A percentile compares a stretch with the other conserved stretches of the same genome.
Conservation (phyloP, 192 early-diverging fungal genomes). For the Coemansia pectinata region DNA sequence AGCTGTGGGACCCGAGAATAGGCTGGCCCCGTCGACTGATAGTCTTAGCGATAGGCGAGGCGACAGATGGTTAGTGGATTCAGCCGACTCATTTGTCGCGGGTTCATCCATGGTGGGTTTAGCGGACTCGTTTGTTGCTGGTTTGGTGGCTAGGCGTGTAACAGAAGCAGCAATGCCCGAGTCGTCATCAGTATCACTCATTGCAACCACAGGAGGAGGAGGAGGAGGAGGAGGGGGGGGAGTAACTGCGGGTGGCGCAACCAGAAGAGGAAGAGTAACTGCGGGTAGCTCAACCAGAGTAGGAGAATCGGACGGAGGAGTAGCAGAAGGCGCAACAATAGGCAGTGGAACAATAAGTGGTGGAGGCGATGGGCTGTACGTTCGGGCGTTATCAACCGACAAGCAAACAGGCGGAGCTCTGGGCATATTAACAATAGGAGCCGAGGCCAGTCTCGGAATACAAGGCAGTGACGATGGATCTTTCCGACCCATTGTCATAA, state of each 20-base stretch:
- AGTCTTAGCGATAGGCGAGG: conserved; percentile 39
- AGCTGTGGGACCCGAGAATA: conserved; percentile 9
- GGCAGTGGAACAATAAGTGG: neutral
- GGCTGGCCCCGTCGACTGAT: conserved; percentile 29
- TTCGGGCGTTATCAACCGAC: neutral
- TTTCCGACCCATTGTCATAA: neutral
- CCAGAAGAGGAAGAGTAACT: too few species aligned
- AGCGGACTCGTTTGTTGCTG: neutral
- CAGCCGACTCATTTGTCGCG: neutral
- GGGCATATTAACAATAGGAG: neutral
- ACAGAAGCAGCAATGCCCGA: conserved; percentile 37
- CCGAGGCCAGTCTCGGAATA: neutral
- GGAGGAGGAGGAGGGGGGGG: neutral
- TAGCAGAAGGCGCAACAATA: neutral
- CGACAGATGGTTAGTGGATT: conserved; percentile 12
- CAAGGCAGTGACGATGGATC: neutral
- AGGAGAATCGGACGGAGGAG: neutral
- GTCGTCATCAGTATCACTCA: conserved; percentile 40
- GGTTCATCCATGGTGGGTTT: neutral
- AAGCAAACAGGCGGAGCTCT: neutral
- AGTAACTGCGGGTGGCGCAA: too few species aligned
- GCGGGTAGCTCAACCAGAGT: neutral
- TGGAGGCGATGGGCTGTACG: neutral
- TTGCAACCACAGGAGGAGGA: neutral
- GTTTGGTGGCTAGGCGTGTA: conserved; percentile 6